Base-by-base conservation (phyloP, 2,329 filamentous ascomycete genomes). In the Fusarium haematococcum region DNA sequence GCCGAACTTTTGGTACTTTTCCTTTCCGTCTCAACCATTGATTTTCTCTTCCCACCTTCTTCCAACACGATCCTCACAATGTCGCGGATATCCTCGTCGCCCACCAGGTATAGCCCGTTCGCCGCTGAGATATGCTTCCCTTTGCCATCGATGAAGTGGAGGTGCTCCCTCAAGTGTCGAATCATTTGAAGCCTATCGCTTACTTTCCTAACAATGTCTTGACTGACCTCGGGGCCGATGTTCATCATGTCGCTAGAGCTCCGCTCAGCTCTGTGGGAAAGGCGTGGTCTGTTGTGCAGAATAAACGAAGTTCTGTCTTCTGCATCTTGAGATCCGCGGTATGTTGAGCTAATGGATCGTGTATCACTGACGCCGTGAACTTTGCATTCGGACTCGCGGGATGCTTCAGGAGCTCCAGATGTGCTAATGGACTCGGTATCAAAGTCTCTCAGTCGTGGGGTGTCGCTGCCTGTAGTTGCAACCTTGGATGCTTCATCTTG, bases 41-140 rank as follows among this genome's bases (percentile, higher is more conserved):
- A 45, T 11, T 61, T 57, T 16, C 56, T 65, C 45, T 71, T 67
- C 13, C 57, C 30, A 20, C 66, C 63, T 63, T 77, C 77, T 7
- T 72, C 57, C 43, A 79, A 14, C 18, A 75, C 74, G 52, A 74
- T 73, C 10, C 69, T 56, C 13, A 79, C 74, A 14, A 78, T 68
- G 18, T 79, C 71, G n/a, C 67, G 69, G 35, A 79, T 77, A 20
- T 79, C 78, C 32, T 69, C 63, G 35, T 76, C 69, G 4, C 68
- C 56, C 13, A 79, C 63, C 11, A 79, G 70, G 60, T 78, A 79
- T n/a, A 78, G 45, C 13, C 67, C 61, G 4, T 63, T 71, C 8
- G 68, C 64, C 11, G 64, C 67, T 5, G 68, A 43, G 8, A 74
- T 56, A 32, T 69, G 37, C 23, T 68, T 68, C 0, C 77, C 74